Conservation (phyloP, 169 alveolate species). For the Babesia bigemina region DNA sequence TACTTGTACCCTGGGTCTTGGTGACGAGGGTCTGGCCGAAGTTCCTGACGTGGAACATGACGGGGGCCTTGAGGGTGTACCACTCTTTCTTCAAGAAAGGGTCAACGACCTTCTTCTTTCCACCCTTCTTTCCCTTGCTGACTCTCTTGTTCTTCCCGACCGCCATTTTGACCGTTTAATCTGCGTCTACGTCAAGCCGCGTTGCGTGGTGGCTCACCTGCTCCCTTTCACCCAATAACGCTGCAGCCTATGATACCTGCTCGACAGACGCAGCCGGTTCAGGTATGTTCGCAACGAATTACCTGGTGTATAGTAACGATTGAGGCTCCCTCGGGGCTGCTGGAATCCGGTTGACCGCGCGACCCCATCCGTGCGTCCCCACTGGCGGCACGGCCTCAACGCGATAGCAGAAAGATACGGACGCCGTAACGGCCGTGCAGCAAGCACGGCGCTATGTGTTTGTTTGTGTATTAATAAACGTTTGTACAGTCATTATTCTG, state of each 20-base stretch:
- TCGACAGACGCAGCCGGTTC: background rate
- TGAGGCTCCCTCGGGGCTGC: background rate
- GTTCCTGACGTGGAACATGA: conserved; percentile 90
- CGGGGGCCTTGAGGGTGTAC: conserved; percentile 95
- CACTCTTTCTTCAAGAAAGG: conserved; percentile 96
- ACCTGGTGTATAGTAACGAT: conserved; percentile 5
- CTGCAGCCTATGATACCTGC: background rate
- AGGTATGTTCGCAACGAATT: too few relatives aligned
- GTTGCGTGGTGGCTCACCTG: conserved; percentile 14
- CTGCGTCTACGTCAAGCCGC: conserved; percentile 5
- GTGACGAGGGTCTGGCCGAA: conserved; percentile 94
- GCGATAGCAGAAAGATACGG: background rate
- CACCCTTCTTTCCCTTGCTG: conserved; percentile 96
- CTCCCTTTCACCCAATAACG: conserved; percentile 15
- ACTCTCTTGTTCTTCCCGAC: conserved; percentile 95
- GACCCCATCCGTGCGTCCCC: conserved; percentile 52
- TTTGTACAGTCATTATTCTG: too few relatives aligned
- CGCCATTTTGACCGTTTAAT: conserved; percentile 84
- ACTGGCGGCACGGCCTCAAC: conserved; percentile 3
- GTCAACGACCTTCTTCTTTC: conserved; percentile 95
- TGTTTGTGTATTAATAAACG: too few relatives aligned
- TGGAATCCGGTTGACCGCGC: conserved; percentile 4
- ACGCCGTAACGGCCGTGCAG: too few relatives aligned
- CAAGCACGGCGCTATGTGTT: too few relatives aligned
- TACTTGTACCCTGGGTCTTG: conserved; percentile 92